Evolutionary conservation across 257 asterid species (phyloP), one percentile per base, ranked within the genome.

Genomic region (Lycium barbarum): DNA sequence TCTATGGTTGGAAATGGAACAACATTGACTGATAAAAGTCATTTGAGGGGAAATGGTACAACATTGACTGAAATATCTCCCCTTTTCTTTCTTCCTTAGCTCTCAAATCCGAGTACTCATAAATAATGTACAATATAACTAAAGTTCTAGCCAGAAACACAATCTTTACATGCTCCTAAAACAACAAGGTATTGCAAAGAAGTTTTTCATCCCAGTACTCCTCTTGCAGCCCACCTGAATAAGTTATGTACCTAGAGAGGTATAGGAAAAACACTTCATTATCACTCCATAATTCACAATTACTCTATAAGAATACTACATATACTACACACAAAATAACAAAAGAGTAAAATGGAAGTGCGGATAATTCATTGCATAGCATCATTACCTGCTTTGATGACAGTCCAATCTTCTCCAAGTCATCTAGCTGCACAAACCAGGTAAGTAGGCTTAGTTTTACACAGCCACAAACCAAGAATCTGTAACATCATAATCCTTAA

Each of bases 201-300:
- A n/a, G 83, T 58, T 78, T 68, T 89, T 86, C 86, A 88, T 59
- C 89, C 92, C 10, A 96, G 80, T 53, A 93, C 83, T 73, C 90
- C 98, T 76, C 87, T 91, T 58, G 99, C 95, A 59, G 98, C 97
- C 85, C 88, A 93, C 70, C 90, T 93, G 82, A 94, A 96, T 94
- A 96, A 87, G 90, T 92, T 96, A 20, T 92, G 93, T 65, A 93
- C 98, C 99, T 95, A 83, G 22, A 86, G 14, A 13, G 5, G 22
- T 36, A 84, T 7, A 35, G 54, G 12, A 35, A 83, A 49, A 14
- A 63, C n/a, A 13, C 47, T 26, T 33, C 13, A 82, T 67, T 20
- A 55, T 54, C 66, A 11, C 18, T 26, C 9, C 1, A 18, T 18
- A 9, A 17, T 43, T 9, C 68, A 49, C 40, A 40, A 2, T 8